Conservation (phyloP, 2,329 filamentous ascomycete genomes). For the Chaetomiaceae sp. region DNA sequence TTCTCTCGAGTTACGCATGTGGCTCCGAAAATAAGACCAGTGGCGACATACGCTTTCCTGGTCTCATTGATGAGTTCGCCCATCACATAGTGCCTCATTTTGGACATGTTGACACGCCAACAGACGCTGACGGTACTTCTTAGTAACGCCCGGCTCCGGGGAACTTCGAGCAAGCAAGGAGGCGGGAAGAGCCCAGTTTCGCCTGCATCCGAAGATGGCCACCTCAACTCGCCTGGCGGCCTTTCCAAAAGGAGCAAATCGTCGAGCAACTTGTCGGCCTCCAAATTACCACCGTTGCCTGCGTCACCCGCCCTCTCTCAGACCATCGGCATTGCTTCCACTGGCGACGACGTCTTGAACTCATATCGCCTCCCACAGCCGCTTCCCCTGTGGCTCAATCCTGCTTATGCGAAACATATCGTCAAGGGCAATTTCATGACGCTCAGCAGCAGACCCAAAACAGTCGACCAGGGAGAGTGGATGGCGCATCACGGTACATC, state of each 20-base stretch:
- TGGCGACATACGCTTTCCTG: no score
- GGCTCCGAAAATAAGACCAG: neutral
- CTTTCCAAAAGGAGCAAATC: conserved; percentile 26
- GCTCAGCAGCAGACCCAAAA: conserved; percentile 74
- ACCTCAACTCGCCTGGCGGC: conserved; percentile 18
- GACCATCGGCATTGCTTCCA: conserved; percentile 27
- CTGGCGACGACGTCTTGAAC: conserved; percentile 32
- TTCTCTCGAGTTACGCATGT: neutral
- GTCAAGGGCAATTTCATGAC: conserved; percentile 92
- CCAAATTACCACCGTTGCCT: conserved; percentile 26
- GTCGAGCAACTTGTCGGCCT: conserved; percentile 23
- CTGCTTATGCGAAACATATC: conserved; percentile 67
- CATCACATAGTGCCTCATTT: no score
- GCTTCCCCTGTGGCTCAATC: conserved; percentile 61
- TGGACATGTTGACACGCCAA: neutral
- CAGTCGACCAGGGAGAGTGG: conserved; percentile 83
- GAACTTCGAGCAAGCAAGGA: conserved; percentile 25
- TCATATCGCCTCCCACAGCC: conserved; percentile 34
- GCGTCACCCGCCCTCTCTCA: conserved; percentile 27
- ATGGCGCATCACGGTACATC: conserved; percentile 74
- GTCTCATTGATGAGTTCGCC: no score
- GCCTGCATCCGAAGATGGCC: conserved; percentile 24
- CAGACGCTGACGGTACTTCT: conserved; percentile 18
- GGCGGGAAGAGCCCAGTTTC: conserved; percentile 24
- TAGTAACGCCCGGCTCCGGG: conserved; percentile 29